These are phyloP conservation scores for Euphorbia celastroides DNA, from an alignment of 441 rosid genomes.

Conservation along the genomic window DNA sequence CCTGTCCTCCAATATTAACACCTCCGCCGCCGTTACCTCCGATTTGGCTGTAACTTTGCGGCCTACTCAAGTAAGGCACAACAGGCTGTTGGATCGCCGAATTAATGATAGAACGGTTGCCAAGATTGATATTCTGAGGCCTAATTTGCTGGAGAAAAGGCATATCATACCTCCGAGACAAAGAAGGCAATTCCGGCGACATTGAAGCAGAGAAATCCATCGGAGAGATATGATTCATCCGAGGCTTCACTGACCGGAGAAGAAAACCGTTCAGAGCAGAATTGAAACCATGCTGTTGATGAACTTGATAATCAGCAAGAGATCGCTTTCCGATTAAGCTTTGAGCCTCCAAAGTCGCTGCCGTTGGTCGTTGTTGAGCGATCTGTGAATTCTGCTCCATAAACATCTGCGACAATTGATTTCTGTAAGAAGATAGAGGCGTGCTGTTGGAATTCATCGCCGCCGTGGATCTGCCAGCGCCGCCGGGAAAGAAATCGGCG, in stretches of 20 bases:
- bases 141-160: conserved; percentile 53
- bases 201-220: conserved; percentile 32
- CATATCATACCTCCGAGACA: conserved; percentile 39
- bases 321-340: conserved; percentile 55
- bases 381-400: conserved; percentile 51
- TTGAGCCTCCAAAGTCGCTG: conserved; percentile 17
- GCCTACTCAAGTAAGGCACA: conserved; percentile 32
- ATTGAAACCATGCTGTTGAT: conserved; percentile 24
- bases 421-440: conserved; percentile 32
- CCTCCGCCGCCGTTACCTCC: conserved; percentile 12
- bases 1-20: conserved; percentile 21
- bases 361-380: conserved; percentile 32
- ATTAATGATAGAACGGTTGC: conserved; percentile 25
- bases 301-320: conserved; percentile 58
- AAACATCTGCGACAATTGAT: conserved; percentile 50
- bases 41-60: conserved; percentile 22
- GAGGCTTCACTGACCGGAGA: conserved; percentile 65
- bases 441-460: conserved; percentile 29
- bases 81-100: conserved; percentile 20
- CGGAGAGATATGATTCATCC: conserved; percentile 37
- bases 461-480: conserved; percentile 53
- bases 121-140: conserved; percentile 19
- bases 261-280: conserved; percentile 37
- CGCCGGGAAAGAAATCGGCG: conserved; percentile 45
- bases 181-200: conserved; percentile 22